Conservation (phyloP, 2,329 filamentous ascomycete species). For the Aspergillus puulaauensis region DNA sequence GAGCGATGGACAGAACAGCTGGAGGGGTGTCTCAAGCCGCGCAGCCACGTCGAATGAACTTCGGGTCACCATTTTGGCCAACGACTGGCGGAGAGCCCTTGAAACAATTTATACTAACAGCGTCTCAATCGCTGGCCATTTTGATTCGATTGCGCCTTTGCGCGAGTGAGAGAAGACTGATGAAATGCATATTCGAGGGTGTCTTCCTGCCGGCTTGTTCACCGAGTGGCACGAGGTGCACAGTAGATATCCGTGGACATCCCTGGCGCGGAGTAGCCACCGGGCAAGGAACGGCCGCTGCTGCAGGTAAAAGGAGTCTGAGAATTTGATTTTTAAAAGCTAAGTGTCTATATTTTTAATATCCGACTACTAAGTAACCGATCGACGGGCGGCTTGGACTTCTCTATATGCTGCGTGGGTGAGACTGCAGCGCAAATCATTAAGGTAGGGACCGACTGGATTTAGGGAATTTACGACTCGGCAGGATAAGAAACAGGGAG, state of each 20-base stretch:
- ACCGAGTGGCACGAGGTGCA: neutral
- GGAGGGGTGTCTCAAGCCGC: conserved; percentile 24
- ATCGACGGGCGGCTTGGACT: conserved; percentile 1
- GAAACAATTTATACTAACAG: conserved; percentile 9
- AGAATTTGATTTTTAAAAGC: neutral
- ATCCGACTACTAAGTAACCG: neutral
- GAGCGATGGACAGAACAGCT: conserved; percentile 12
- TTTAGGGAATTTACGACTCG: neutral
- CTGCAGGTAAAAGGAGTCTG: neutral
- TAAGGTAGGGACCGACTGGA: neutral
- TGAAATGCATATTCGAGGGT: neutral
- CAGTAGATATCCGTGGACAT: neutral
- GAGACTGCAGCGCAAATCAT: conserved; percentile 7
- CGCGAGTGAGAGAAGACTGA: neutral
- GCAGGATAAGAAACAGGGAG: neutral
- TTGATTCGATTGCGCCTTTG: conserved; percentile 2
- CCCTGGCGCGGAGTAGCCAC: neutral
- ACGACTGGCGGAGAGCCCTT: conserved; percentile 12
- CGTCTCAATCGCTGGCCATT: conserved; percentile 5
- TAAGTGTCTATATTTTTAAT: neutral
- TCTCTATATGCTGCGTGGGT: neutral
- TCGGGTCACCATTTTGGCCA: conserved; percentile 19
- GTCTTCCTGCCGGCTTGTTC: neutral
- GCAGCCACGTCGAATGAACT: conserved; percentile 33
- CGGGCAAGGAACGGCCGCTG: neutral